Evolutionary conservation across 2,329 filamentous ascomycete genomes (phyloP), one percentile per base, ranked within the genome.

Genomic region (Aspergillus japonicus): DNA sequence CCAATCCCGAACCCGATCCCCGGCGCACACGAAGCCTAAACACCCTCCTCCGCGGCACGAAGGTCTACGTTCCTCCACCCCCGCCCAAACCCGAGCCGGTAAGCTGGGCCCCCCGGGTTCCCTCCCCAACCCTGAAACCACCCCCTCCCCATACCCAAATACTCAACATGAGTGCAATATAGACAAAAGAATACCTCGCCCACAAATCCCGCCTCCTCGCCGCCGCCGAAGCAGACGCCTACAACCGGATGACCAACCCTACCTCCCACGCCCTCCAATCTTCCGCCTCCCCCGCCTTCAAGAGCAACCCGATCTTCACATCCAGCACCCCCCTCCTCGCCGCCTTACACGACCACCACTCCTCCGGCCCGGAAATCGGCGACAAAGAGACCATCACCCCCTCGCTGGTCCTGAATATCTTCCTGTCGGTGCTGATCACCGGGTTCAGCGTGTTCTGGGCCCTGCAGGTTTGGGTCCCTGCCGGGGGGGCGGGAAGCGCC

Each of bases 151-250:
- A 21, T 21, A 1, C 21, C 12, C 51, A 35, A 3, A 39, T 1
- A 2, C 33, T 7, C 2, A 24, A 24, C 42, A 50, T n/a, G n/a
- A n/a, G n/a, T n/a, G n/a, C n/a, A n/a, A n/a, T n/a, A n/a, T n/a
- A n/a, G 4, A 47, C 11, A 16, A 50, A 26, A n/a, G 89, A 96
- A 77, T 98, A 94, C 79, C 90, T 91, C 74, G 89, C 88, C 6
- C 81, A 96, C 1, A 98, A 98, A 92, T 87, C 87, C 24, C 87
- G 89, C 16, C 86, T 99, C 21, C 91, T 92, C 63, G 86, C 84
- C 61, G 88, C 95, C 69, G 89, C 94, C 78, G 93, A 98, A 80
- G 85, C 87, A 65, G 86, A 89, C 62, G 83, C 86, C 55, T 99
- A 98, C 80, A 85, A 91, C 66, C 87, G 88, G 71, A 92, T 98